phyloP scores from a whole-genome alignment of 768 basidiomycete species.

The Boletus barrowsii region DNA sequence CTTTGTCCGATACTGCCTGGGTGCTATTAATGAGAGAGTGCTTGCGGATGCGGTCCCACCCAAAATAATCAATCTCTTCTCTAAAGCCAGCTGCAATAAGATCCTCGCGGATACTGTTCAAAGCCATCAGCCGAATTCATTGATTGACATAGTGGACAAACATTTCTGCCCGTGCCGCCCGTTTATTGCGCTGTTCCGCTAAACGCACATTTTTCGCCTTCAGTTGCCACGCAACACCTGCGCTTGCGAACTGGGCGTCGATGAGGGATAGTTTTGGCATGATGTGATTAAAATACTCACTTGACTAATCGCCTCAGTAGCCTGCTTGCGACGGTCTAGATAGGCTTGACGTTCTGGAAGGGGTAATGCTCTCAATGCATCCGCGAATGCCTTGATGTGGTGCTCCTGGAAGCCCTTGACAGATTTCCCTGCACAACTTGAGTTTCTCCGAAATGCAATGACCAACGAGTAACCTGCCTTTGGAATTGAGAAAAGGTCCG shows the following conservation, averaged over 20 bases:
- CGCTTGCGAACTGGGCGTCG: constrained; percentile 22
- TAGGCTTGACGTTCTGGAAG: constrained; percentile 17
- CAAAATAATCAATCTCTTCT: constrained; percentile 29
- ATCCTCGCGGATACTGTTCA: constrained; percentile 17
- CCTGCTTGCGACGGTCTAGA: constrained; percentile 15
- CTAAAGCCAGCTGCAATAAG: constrained; percentile 20
- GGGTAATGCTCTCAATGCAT: constrained; percentile 11
- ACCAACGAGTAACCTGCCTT: constrained; percentile 12
- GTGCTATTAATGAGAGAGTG: constrained; percentile 28
- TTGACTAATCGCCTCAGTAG: constrained; percentile 1
- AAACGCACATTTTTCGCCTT: constrained; percentile 16
- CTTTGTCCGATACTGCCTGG: constrained; percentile 20
- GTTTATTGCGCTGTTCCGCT: constrained; percentile 20
- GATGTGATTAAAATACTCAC: constrained; percentile 8
- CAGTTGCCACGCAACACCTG: constrained; percentile 27
- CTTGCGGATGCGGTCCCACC: constrained; percentile 31
- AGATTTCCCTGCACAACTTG: constrained; percentile 12
- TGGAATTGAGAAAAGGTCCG: constrained; percentile 24
- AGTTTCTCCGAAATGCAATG: background rate
- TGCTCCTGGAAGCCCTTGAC: constrained; percentile 23
- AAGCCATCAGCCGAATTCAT: constrained; percentile 3
- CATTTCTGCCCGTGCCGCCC: constrained; percentile 25
- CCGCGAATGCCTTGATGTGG: constrained; percentile 16
- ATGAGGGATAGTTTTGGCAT: constrained; percentile 4
- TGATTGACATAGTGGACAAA: constrained; percentile 9